phyloP scores from a whole-genome alignment of 2,329 filamentous ascomycete species.

The Pyrenochaeta sp. region DNA sequence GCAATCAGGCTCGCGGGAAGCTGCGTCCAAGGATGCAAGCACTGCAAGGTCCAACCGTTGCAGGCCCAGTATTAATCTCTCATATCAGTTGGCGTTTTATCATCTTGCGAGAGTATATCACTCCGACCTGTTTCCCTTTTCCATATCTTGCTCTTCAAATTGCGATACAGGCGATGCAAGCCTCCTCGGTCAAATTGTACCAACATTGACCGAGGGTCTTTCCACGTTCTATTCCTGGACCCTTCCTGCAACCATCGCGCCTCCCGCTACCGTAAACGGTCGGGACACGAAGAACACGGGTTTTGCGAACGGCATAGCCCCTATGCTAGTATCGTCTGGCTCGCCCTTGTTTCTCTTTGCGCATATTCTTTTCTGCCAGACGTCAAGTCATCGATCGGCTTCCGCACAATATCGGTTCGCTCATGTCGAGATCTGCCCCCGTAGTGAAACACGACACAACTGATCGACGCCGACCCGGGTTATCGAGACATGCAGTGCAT shows the following conservation, averaged over 20 bases:
- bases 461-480: conserved; percentile 11
- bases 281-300: neutral
- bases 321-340: neutral
- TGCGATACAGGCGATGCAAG: neutral
- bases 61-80: neutral
- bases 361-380: neutral
- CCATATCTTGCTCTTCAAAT: neutral
- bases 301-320: neutral
- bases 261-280: neutral
- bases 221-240: neutral
- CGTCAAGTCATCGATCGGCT: neutral
- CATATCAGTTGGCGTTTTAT: neutral
- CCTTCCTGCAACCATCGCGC: neutral
- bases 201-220: neutral
- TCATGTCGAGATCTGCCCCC: neutral
- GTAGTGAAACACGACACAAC: conserved; percentile 24
- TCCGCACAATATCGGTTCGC: conserved; percentile 11
- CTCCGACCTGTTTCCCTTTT: neutral
- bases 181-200: neutral
- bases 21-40: neutral
- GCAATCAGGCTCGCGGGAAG: neutral
- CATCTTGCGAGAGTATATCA: neutral
- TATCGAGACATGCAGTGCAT: conserved; percentile 15
- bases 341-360: conserved; percentile 4
- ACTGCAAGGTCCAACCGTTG: neutral